phyloP scores from a whole-genome alignment of 2,329 filamentous ascomycete genomes.

The Arthrobotrys conoides region DNA sequence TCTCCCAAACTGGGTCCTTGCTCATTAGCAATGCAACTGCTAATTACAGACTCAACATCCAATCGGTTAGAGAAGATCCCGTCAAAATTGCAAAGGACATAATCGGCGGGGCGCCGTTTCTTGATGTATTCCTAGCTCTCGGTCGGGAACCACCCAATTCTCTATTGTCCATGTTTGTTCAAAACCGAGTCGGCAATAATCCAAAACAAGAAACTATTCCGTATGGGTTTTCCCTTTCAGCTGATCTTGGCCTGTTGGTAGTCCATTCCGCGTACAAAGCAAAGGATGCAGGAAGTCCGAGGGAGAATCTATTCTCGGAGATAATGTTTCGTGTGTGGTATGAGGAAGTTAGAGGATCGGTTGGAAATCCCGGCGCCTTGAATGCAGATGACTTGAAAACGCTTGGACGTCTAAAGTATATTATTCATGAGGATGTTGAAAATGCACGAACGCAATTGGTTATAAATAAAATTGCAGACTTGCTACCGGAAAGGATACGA shows the following conservation, averaged over 20 bases:
- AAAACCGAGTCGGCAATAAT: neutral
- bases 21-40: neutral
- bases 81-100: neutral
- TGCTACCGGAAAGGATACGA: neutral
- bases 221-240: slow-evolving; percentile 4
- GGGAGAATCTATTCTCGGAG: slow-evolving; percentile 18
- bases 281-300: neutral
- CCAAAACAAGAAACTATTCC: neutral
- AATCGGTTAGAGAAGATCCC: neutral
- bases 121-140: neutral
- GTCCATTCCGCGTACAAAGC: slow-evolving; percentile 20
- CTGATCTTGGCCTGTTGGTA: neutral
- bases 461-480: neutral
- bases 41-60: neutral
- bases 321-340: slow-evolving; percentile 39
- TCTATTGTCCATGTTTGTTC: neutral
- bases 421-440: neutral
- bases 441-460: neutral
- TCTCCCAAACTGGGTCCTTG: slow-evolving; percentile 1
- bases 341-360: slow-evolving; percentile 14
- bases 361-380: neutral
- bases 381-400: neutral
- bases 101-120: neutral
- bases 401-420: neutral
- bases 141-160: neutral